Conservation (phyloP, 2,329 filamentous ascomycete species). For the Apiospora koreana region DNA sequence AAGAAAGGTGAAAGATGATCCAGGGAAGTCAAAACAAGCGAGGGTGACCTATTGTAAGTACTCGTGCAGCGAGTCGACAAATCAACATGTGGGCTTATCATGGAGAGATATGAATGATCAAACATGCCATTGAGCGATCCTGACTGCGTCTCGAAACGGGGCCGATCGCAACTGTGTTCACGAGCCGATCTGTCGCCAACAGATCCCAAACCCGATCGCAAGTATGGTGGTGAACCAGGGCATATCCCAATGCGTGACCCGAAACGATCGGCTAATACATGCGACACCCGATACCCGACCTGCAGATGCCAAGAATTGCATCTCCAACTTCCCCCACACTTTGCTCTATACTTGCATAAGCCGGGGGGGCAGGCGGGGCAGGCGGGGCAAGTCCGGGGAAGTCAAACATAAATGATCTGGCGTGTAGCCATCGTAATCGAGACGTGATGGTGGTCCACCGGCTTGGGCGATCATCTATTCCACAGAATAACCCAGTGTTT, state of each 20-base stretch:
- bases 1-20: not conserved
- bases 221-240: not conserved
- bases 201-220: not conserved
- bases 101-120: not conserved
- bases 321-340: not conserved
- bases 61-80: not conserved
- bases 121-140: not conserved
- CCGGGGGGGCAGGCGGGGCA: no score
- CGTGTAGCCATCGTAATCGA: not conserved
- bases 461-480: not conserved
- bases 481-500: not conserved
- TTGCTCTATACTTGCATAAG: not conserved
- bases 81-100: not conserved
- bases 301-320: not conserved
- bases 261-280: not conserved
- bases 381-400: not conserved
- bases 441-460: not conserved
- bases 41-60: not conserved
- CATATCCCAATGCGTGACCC: not conserved
- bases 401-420: not conserved
- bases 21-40: no score
- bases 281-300: not conserved
- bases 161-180: not conserved
- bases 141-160: not conserved
- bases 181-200: not conserved